Percentiles rank a stretch among this genome's conserved stretches.
phyloP scores from a whole-genome alignment of 495 filamentous ascomycete genomes.

The Lasiosphaeria hispida region DNA sequence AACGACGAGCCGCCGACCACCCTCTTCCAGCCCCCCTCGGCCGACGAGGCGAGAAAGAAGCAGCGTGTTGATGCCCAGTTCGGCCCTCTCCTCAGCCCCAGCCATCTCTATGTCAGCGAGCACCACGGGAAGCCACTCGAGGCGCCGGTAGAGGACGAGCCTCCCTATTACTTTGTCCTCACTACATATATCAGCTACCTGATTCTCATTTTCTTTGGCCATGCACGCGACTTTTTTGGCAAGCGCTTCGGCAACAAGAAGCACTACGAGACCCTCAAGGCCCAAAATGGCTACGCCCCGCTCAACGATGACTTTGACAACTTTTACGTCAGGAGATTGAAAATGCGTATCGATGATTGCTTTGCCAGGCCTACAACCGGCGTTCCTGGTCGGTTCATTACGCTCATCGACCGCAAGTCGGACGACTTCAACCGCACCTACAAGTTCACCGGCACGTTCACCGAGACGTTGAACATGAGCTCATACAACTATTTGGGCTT shows the following conservation, averaged over 20 bases:
- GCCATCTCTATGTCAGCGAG: constrained; percentile 78
- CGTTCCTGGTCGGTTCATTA: constrained; percentile 92
- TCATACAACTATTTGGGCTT: constrained; percentile 99
- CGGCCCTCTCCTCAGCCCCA: constrained; percentile 74
- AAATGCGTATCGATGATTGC: constrained; percentile 93
- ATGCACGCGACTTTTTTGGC: constrained; percentile 95
- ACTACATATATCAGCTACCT: constrained; percentile 98
- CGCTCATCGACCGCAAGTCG: constrained; percentile 80
- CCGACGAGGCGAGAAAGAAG: constrained; percentile 71
- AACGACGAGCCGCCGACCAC: constrained; percentile 73
- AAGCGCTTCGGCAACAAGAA: constrained; percentile 82
- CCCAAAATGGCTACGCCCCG: constrained; percentile 87
- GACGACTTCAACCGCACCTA: constrained; percentile 87
- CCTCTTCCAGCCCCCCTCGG: constrained; percentile 88
- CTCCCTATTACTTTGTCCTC: constrained; percentile 92
- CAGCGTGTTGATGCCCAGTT: constrained; percentile 87
- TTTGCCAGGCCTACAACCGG: constrained; percentile 89
- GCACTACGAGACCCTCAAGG: constrained; percentile 78
- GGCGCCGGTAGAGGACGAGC: constrained; percentile 88
- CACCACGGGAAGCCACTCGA: constrained; percentile 75
- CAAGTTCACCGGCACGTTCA: constrained; percentile 80
- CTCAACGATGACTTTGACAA: constrained; percentile 98
- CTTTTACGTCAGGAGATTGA: constrained; percentile 91
- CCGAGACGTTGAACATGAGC: constrained; percentile 97
- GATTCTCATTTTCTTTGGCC: constrained; percentile 91